phyloP scores from a whole-genome alignment of 2,329 filamentous ascomycete species.

The Beauveria scarabaeidicola region DNA sequence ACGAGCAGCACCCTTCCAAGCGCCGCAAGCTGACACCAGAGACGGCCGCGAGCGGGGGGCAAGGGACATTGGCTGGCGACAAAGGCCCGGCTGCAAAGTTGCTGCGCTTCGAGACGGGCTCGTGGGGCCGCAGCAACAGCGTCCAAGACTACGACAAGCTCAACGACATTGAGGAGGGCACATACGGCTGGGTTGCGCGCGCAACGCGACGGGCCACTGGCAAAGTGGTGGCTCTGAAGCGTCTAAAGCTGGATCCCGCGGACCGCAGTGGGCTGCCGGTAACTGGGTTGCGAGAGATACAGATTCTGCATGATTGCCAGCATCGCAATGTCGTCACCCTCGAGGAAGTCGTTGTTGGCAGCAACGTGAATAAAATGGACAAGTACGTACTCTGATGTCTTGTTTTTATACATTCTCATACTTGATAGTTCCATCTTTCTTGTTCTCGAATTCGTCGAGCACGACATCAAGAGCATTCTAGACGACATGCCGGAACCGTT shows the following conservation, averaged over 20 bases:
- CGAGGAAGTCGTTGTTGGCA: conserved; percentile 75
- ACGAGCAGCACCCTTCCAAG: conserved; percentile 45
- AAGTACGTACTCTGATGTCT: conserved; percentile 30
- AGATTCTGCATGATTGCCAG: conserved; percentile 71
- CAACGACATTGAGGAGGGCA: conserved; percentile 96
- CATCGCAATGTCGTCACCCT: conserved; percentile 79
- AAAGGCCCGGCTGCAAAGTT: conserved; percentile 41
- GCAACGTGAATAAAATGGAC: conserved; percentile 44
- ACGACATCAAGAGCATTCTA: conserved; percentile 88
- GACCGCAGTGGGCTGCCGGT: conserved; percentile 75
- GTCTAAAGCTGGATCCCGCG: conserved; percentile 76
- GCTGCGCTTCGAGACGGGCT: conserved; percentile 59
- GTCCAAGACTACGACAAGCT: conserved; percentile 85
- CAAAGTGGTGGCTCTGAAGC: conserved; percentile 82
- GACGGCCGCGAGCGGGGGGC: conserved; percentile 16
- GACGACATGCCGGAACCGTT: conserved; percentile 94
- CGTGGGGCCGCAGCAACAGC: conserved; percentile 64
- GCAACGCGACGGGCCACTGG: conserved; percentile 67
- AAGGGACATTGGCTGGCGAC: conserved; percentile 9
- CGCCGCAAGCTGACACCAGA: conserved; percentile 52
- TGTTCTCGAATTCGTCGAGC: conserved; percentile 95
- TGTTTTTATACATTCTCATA: conserved; percentile 7
- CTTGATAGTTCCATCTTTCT: conserved; percentile 64
- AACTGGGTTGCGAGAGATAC: conserved; percentile 87
- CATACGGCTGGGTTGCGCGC: conserved; percentile 88